These are phyloP conservation scores for Recurvomyces mirabilis DNA, from an alignment of 495 filamentous ascomycete genomes.

Conservation along the genomic window DNA sequence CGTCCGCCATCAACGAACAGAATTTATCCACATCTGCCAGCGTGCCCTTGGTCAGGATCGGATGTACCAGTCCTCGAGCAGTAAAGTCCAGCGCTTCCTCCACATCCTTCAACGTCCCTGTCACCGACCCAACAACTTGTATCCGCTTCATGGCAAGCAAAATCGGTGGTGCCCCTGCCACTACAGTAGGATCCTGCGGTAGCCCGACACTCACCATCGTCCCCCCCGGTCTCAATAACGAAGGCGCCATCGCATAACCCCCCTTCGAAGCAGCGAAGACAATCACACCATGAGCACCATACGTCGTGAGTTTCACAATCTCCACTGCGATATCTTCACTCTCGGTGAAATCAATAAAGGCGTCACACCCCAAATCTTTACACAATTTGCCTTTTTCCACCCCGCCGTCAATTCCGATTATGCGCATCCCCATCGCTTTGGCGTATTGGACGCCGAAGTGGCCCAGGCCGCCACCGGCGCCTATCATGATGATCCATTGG, in stretches of 20 bases:
- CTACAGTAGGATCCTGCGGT: conserved; percentile 13
- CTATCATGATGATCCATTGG: conserved; percentile 26
- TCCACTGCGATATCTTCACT: conserved; percentile 23
- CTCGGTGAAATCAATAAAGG: conserved; percentile 31
- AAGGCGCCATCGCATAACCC: conserved; percentile 19
- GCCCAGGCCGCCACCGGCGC: conserved; percentile 27
- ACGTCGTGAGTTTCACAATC: conserved; percentile 23
- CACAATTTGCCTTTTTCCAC: conserved; percentile 28
- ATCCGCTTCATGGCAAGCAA: conserved; percentile 22
- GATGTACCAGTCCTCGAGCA: conserved; percentile 24
- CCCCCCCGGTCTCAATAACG: conserved; percentile 23
- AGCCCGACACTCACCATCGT: conserved; percentile 25
- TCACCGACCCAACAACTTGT: conserved; percentile 26
- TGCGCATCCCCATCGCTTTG: conserved; percentile 29
- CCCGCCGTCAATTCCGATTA: conserved; percentile 27
- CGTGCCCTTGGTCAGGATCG: conserved; percentile 23
- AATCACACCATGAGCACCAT: conserved; percentile 24
- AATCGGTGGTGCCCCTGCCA: conserved; percentile 24
- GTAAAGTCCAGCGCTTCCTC: conserved; percentile 28
- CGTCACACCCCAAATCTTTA: conserved; percentile 28
- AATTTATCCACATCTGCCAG: conserved; percentile 25
- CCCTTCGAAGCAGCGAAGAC: conserved; percentile 22
- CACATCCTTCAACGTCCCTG: conserved; percentile 27
- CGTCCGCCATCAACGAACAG: conserved; percentile 19
- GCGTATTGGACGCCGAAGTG: conserved; percentile 21